Percentiles rank a stretch among this genome's conserved stretches.
Evolutionary conservation across 2,329 filamentous ascomycete genomes (phyloP).

Genomic region (Dothideomycetes sp.): DNA sequence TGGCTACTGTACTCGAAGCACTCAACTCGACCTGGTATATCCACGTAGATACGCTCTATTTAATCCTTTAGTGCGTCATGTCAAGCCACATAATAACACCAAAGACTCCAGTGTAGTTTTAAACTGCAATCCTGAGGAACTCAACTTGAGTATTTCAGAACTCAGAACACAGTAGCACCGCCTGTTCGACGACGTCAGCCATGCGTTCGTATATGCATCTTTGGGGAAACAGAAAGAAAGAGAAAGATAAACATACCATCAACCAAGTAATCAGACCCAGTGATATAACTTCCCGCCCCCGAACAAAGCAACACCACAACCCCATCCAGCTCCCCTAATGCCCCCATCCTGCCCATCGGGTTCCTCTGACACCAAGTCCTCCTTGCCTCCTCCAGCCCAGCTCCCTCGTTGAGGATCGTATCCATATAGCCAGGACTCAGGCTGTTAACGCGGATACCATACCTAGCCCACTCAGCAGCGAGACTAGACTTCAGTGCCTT

Average conservation of each 20-base stretch:
- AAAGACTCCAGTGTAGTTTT: no score
- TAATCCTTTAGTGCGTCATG: no score
- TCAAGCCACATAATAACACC: no score
- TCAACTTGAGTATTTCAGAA: no score
- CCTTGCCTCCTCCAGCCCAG: constrained; percentile 22
- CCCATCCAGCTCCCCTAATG: constrained; percentile 25
- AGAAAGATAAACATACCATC: constrained; percentile 17
- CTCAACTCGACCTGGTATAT: no score
- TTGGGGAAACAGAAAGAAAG: no score
- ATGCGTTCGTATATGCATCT: not conserved
- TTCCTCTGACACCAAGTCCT: constrained; percentile 22
- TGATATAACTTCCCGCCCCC: constrained; percentile 24
- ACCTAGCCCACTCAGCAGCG: constrained; percentile 61
- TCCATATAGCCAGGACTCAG: constrained; percentile 70
- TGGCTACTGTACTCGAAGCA: no score
- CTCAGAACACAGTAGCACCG: not conserved
- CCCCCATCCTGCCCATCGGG: constrained; percentile 28
- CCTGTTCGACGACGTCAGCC: not conserved
- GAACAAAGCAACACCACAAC: constrained; percentile 25
- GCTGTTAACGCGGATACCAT: constrained; percentile 61
- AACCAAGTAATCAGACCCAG: constrained; percentile 25
- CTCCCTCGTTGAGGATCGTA: constrained; percentile 52
- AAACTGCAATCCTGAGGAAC: no score
- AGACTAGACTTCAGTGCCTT: constrained; percentile 52
- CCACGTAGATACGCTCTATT: no score